Conservation (phyloP, 805 yeast genomes). For the Sugiyamaella smithiae region DNA sequence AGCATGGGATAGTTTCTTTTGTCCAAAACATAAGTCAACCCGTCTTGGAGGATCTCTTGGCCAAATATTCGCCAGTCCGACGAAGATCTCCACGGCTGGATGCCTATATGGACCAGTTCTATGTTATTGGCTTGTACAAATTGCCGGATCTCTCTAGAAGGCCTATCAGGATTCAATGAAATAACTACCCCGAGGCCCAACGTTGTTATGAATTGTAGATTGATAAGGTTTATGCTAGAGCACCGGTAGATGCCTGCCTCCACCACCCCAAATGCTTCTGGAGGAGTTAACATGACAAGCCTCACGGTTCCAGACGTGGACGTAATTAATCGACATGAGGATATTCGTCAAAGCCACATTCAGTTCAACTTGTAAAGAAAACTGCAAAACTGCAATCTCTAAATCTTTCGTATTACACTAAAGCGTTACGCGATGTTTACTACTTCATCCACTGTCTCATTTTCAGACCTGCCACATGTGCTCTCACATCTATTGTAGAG, state of each 20-base stretch:
- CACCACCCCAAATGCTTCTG: constrained; percentile 87
- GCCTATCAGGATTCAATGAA: constrained; percentile 80
- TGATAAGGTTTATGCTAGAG: constrained; percentile 69
- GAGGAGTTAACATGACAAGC: constrained; percentile 74
- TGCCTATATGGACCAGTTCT: constrained; percentile 35
- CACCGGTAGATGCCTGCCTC: constrained; percentile 87
- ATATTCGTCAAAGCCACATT: too few relatives aligned
- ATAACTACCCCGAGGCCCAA: constrained; percentile 65
- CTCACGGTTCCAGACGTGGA: too few relatives aligned
- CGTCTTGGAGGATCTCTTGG: constrained; percentile 58
- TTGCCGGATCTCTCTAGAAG: constrained; percentile 65
- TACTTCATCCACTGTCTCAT: too few relatives aligned
- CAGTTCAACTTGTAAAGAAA: too few relatives aligned
- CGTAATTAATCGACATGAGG: too few relatives aligned
- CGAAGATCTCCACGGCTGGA: constrained; percentile 38
- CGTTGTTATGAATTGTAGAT: constrained; percentile 75
- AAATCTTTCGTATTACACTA: too few relatives aligned
- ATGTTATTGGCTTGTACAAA: constrained; percentile 51
- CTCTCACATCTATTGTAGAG: too few relatives aligned
- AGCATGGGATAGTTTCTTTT: constrained; percentile 61
- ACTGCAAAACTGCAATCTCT: too few relatives aligned
- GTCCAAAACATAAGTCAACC: constrained; percentile 65
- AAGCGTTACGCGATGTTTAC: too few relatives aligned
- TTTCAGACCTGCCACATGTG: too few relatives aligned
- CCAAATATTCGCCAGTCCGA: constrained; percentile 76